Evolutionary conservation across 1,284 basidiomycete species (phyloP), one percentile per base, ranked within the genome.

Genomic region (Ustilago bromivora): DNA sequence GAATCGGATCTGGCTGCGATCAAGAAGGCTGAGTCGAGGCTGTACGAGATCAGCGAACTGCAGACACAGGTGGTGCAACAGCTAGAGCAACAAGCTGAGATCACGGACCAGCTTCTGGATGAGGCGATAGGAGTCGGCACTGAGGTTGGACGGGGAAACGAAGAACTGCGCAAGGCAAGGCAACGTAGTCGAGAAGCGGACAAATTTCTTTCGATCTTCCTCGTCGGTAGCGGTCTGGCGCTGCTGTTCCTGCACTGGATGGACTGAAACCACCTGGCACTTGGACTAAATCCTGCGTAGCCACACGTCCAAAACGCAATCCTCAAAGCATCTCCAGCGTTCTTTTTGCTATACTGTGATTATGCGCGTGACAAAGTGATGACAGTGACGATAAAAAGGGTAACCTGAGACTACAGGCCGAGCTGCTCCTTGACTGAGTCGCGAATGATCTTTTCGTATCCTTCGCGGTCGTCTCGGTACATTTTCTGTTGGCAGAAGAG

Each of bases 61-160:
- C 94, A 97, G 88, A 92, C 92, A 87, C 93, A 96, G 86, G 89
- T 97, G 76, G 91, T 95, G 64, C 89, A 90, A 17, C 94, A 96
- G 85, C 89, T 97, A 57, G 92, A 92, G 51, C 90, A 89, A 83
- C 94, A 97, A 88, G 92, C 92, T n/a, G 94, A 95, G 87, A 87
- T 94, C 77, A 94, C 94, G 23, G 93, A 95, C 82, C 92, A 93
- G 85, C 87, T 97, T 64, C 93, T 93, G 83, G 93, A 95, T 77
- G 95, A 97, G 84, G 94, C 93, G 1, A 91, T 96, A 66, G 90
- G 91, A 2, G 93, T 93, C 11, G 92, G 92, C 9, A 91, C 91
- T 10, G 92, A 91, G 59, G 92, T 96, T 51, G 92, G 93, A 78
- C 92, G 92, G 85, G 94, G 94, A 23, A 96, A 96, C 81, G 88